phyloP scores from a whole-genome alignment of 2,329 filamentous ascomycete genomes.

The Aspergillus eucalypticola region DNA sequence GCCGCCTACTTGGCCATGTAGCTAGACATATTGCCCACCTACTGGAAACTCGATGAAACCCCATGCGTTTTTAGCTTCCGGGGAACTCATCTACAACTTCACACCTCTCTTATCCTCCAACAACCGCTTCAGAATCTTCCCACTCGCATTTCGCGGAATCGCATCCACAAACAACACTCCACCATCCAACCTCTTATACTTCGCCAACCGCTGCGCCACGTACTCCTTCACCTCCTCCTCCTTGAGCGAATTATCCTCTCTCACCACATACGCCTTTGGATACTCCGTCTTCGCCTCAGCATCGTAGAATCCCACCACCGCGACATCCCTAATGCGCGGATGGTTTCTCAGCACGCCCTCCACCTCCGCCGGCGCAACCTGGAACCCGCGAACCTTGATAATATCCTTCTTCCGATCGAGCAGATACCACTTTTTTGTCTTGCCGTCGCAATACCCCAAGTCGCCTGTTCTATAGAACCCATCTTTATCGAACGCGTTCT shows the following conservation, averaged over 20 bases:
- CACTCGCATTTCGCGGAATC: background rate
- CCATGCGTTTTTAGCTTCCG: too few species aligned
- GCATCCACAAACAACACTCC: background rate
- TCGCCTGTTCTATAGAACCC: constrained; percentile 81
- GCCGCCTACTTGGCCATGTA: too few species aligned
- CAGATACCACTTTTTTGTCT: constrained; percentile 72
- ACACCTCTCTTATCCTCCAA: background rate
- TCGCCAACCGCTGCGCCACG: background rate
- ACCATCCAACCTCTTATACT: background rate
- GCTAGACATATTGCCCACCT: too few species aligned
- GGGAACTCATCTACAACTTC: too few species aligned
- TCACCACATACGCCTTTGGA: background rate
- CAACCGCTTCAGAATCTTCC: background rate
- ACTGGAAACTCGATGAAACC: too few species aligned
- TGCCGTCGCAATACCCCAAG: constrained; percentile 66
- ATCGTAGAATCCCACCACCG: constrained; percentile 53
- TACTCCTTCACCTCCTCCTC: background rate
- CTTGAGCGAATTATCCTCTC: background rate
- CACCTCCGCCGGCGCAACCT: constrained; percentile 63
- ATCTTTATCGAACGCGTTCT: constrained; percentile 62
- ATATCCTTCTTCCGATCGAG: constrained; percentile 69
- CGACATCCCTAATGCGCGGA: constrained; percentile 52
- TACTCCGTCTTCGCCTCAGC: background rate
- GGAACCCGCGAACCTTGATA: constrained; percentile 63
- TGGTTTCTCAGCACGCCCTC: constrained; percentile 49